Percentiles rank a stretch among this genome's conserved stretches.
Conservation (phyloP, 2,329 filamentous ascomycete species). For the Diaporthe vaccinii region DNA sequence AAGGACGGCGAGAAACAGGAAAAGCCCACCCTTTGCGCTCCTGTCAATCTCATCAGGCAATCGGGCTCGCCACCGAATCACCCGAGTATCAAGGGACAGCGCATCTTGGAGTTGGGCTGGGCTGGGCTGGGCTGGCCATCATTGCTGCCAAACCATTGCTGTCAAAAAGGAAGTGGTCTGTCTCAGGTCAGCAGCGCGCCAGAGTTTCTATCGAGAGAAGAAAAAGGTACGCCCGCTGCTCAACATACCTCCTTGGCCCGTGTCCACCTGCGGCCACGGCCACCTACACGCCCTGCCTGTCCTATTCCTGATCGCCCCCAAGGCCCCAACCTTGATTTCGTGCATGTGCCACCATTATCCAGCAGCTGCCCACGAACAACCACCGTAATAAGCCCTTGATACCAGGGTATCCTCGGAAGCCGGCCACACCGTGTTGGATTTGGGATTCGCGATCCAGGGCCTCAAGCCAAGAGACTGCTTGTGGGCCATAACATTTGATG, state of each 20-base stretch:
- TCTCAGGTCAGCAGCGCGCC: slow-evolving; percentile 38
- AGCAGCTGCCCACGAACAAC: background rate
- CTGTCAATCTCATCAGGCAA: slow-evolving; percentile 40
- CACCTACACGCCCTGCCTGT: background rate
- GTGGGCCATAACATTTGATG: slow-evolving; percentile 8
- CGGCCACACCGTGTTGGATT: slow-evolving; percentile 21
- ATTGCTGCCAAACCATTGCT: slow-evolving; percentile 32
- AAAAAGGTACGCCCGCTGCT: slow-evolving; percentile 33
- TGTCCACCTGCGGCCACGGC: background rate
- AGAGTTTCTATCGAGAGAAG: background rate
- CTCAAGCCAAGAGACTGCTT: slow-evolving; percentile 12
- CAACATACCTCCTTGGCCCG: slow-evolving; percentile 20
- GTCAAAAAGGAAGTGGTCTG: slow-evolving; percentile 36
- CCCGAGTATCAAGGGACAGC: slow-evolving; percentile 36
- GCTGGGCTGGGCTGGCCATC: slow-evolving; percentile 22
- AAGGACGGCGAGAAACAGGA: slow-evolving; percentile 26
- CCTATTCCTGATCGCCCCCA: slow-evolving; percentile 28
- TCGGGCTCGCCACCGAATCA: slow-evolving; percentile 36
- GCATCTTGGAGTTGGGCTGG: slow-evolving; percentile 27
- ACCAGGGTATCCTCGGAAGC: slow-evolving; percentile 19
- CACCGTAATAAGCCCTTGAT: slow-evolving; percentile 21
- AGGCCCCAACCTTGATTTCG: slow-evolving; percentile 21
- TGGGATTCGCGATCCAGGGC: slow-evolving; percentile 3
- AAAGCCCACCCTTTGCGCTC: slow-evolving; percentile 20
- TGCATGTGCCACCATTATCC: slow-evolving; percentile 28